Percentiles rank a stretch among this genome's conserved stretches.
Conservation (phyloP, 2,329 filamentous ascomycete species). For the Xylariaceae sp. region DNA sequence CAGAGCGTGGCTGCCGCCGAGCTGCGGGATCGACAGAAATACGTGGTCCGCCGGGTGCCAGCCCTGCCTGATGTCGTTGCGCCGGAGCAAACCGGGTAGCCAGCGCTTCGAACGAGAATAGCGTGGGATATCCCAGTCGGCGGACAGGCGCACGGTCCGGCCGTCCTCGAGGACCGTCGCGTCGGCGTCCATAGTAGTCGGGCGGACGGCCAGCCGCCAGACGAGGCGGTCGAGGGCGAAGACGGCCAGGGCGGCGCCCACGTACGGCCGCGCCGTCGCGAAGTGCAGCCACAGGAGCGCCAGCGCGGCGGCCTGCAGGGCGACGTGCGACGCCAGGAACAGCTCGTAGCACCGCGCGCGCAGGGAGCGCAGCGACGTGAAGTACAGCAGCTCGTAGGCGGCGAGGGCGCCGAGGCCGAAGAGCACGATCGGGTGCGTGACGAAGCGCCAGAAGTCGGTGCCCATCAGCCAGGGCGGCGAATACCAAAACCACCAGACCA, state of each 20-base stretch:
- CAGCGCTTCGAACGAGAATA: slow-evolving; percentile 3
- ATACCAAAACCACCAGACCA: slow-evolving; percentile 46
- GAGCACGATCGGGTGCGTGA: slow-evolving; percentile 43
- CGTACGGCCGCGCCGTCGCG: slow-evolving; percentile 42
- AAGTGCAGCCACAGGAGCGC: slow-evolving; percentile 55
- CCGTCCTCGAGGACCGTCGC: slow-evolving; percentile 48
- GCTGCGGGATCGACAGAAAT: slow-evolving; percentile 51
- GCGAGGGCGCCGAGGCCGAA: slow-evolving; percentile 48
- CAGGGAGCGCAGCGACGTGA: slow-evolving; percentile 54
- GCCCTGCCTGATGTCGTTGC: slow-evolving; percentile 35
- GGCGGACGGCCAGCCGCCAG: slow-evolving; percentile 48
- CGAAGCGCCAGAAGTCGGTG: slow-evolving; percentile 36
- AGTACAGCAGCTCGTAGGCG: slow-evolving; percentile 53
- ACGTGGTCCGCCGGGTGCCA: slow-evolving; percentile 58
- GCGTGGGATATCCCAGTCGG: slow-evolving; percentile 27
- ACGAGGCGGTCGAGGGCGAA: slow-evolving; percentile 51
- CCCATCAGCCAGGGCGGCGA: slow-evolving; percentile 36
- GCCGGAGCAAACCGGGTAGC: slow-evolving; percentile 9
- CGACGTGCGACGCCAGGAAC: slow-evolving; percentile 51
- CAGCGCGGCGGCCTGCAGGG: slow-evolving; percentile 48
- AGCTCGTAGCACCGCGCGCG: slow-evolving; percentile 55
- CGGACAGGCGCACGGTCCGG: slow-evolving; percentile 43
- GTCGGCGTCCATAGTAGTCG: slow-evolving; percentile 37
- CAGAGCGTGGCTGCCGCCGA: slow-evolving; percentile 43
- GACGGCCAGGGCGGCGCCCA: slow-evolving; percentile 43